phyloP scores from a whole-genome alignment of 345 rosid species.

The Lagerstroemia speciosa region DNA sequence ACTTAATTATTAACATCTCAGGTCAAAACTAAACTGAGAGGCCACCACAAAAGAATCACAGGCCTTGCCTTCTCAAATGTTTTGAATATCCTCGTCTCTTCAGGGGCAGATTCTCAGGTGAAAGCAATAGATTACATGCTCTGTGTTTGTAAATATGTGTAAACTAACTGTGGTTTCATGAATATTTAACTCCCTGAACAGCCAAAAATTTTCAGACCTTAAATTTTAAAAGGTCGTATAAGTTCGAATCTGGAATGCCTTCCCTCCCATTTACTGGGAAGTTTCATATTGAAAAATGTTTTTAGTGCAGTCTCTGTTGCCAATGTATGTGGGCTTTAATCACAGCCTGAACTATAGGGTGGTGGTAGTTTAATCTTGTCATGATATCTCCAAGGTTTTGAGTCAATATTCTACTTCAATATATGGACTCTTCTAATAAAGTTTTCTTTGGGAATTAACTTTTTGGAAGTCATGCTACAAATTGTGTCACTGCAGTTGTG shows the following conservation, averaged over 20 bases:
- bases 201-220: neutral
- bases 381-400: neutral
- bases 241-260: neutral
- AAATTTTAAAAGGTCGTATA: neutral
- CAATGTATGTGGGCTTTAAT: neutral
- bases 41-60: slow-evolving; percentile 78
- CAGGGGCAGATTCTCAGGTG: slow-evolving; percentile 87
- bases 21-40: slow-evolving; percentile 66
- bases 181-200: neutral
- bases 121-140: neutral
- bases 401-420: neutral
- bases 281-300: neutral
- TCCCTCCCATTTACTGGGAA: neutral
- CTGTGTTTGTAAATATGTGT: neutral
- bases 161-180: neutral
- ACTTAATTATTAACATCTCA: slow-evolving; percentile 11
- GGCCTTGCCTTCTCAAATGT: slow-evolving; percentile 80
- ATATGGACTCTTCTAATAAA: neutral
- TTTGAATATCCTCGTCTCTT: slow-evolving; percentile 68
- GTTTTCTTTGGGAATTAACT: neutral
- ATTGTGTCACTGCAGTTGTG: slow-evolving; percentile 39
- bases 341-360: neutral
- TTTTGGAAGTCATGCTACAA: neutral
- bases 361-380: no score
- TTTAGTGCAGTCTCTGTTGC: neutral